Evolutionary conservation across 805 yeast genomes (phyloP).

Genomic region (Saturnispora dispora): DNA sequence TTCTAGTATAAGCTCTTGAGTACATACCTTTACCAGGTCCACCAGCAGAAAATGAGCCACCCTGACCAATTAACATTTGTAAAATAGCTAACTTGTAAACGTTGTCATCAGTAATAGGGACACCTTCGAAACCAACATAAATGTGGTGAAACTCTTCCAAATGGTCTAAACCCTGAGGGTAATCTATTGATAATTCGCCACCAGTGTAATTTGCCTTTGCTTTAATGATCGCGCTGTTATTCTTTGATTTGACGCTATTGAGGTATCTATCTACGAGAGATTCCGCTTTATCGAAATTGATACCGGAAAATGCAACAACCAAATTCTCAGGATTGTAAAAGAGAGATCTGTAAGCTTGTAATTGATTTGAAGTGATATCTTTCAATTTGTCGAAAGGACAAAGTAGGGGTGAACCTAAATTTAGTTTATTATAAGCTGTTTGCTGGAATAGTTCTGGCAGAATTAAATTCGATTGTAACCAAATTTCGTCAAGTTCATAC

Average conservation of each 20-base stretch:
- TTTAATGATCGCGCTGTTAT: slow-evolving; percentile 18
- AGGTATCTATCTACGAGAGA: slow-evolving; percentile 53
- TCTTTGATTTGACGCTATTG: slow-evolving; percentile 45
- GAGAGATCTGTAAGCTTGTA: slow-evolving; percentile 48
- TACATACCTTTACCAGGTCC: slow-evolving; percentile 99
- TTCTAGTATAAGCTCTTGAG: slow-evolving; percentile 84
- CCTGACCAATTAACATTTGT: slow-evolving; percentile 90
- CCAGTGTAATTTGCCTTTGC: slow-evolving; percentile 47
- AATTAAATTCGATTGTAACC: slow-evolving; percentile 73
- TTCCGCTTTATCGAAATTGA: slow-evolving; percentile 60
- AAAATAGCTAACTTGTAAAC: slow-evolving; percentile 84
- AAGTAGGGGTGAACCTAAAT: slow-evolving; percentile 78
- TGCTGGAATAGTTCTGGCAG: slow-evolving; percentile 87
- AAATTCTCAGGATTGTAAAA: slow-evolving; percentile 73
- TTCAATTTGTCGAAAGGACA: slow-evolving; percentile 68
- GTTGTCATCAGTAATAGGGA: slow-evolving; percentile 75
- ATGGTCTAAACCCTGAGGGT: slow-evolving; percentile 49
- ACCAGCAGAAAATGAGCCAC: slow-evolving; percentile 96
- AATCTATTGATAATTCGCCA: slow-evolving; percentile 46
- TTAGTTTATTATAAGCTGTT: slow-evolving; percentile 62
- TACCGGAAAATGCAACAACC: slow-evolving; percentile 84
- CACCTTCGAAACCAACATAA: slow-evolving; percentile 82
- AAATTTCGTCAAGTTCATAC: slow-evolving; percentile 77
- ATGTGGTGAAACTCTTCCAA: slow-evolving; percentile 77
- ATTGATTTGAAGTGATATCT: slow-evolving; percentile 40